Evolutionary conservation across 306 rosid genomes (phyloP), one percentile per base, ranked within the genome.

Genomic region (Castanea mollissima): DNA sequence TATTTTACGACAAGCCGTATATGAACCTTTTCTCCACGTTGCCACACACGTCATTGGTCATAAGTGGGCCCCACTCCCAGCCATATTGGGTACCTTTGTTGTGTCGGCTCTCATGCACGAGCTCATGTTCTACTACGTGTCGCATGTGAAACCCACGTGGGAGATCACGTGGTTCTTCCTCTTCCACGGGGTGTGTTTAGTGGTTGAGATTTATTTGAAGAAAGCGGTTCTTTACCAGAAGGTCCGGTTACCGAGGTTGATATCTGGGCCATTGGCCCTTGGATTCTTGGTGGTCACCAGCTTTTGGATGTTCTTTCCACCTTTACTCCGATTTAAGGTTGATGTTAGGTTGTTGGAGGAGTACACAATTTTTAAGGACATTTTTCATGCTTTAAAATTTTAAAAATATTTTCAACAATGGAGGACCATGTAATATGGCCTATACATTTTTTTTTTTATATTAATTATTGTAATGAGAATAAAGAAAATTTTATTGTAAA

Each of bases 101-200:
- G 87, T 83, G 2, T 88, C 89, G 4, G 89, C 80, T 0, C 0
- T 81, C 9, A 88, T 88, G 89, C 91, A 85, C 69, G 91, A 88
- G 82, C 71, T 88, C 4, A 78, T 88, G 2, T 85, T 85, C 73
- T 88, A 83, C 38, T 78, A 88, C 81, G 1, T 88, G 51, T 82
- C 85, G 0, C 35, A 89, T 27, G 56, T 41, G 57, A 52, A 18
- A 73, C 87, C 89, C 72, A 88, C 91, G 35, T 80, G 87, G 91
- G 87, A 81, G 38, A 56, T 85, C 76, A 73, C 86, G 11, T 44
- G 74, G 76, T 88, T 85, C 68, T 88, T 85, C 23, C 62, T 83
- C 3, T 65, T 88, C 15, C 86, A 88, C 13, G 87, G 91, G 1
- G 29, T 79, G 0, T 80, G 86, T 76, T 44, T 88, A 82, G 44